Base-by-base conservation (phyloP, 2,329 filamentous ascomycete species). In the Monosporascus sp. region DNA sequence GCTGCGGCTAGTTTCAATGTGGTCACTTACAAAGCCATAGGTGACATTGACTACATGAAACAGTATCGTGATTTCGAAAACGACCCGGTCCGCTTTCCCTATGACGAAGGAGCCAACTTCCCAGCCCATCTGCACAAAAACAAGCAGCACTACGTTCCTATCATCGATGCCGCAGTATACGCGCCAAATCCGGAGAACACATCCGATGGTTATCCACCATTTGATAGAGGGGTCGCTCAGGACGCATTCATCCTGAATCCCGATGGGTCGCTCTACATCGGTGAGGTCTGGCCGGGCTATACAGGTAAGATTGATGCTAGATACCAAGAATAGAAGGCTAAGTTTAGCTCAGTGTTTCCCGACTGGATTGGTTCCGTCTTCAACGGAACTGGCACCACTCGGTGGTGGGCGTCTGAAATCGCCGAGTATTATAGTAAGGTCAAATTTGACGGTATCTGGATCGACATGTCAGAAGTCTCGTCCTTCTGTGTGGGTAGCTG, bases 241-340 rank as follows among this genome's bases (percentile, higher is more conserved):
- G 78, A 73, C 51, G 72, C 70, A 8, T 77, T 76, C 58, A 70
- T 83, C 75, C 71, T 84, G 48, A 78, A 84, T 38, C 71, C 75
- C 1, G 81, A 89, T 57, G 85, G 76, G 5, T 75, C 76, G 1
- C 62, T 77, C 11, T 80, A 81, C 55, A 71, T 79, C 18, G 82
- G 87, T 27, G 79, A 83, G 7, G 87, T 91, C 22, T 92, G 88
- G 88, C 87, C 88, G 15, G 88, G 88, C 22, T 81, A 80, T 53
- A 84, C 85, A 0, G 57, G 69, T 71, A 59, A 50, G 56, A 55
- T 20, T 44, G 48, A 6, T 31, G 3, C 17, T 31, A 5, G 20
- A 6, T 18, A 39, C 5, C 17, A 1, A 15, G 14, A 44, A 17
- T 14, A 37, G 7, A 6, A 6, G 50, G 39, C 48, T 54, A 20